phyloP scores from a whole-genome alignment of 768 basidiomycete species.

The Lentinula detonsa region DNA sequence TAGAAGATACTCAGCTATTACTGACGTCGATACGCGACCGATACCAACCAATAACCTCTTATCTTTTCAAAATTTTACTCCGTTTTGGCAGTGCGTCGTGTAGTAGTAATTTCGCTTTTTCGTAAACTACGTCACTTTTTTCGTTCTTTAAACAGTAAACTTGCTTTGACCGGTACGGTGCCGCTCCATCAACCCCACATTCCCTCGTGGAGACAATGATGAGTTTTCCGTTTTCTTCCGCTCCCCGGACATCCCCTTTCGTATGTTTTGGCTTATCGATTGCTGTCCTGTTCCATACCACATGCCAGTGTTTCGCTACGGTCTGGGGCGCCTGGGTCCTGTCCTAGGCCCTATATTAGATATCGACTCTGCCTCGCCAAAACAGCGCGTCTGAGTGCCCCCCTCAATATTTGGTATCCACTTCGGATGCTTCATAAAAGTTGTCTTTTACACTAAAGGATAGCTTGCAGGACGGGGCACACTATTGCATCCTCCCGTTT shows the following conservation, averaged over 20 bases:
- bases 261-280: slow-evolving; percentile 1
- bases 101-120: too few relatives aligned
- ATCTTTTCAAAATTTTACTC: too few relatives aligned
- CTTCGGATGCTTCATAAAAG: not conserved
- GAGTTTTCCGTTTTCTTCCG: not conserved
- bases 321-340: not conserved
- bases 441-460: not conserved
- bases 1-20: not conserved
- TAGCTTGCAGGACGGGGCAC: slow-evolving; percentile 3
- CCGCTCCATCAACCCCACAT: not conserved
- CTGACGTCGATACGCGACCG: not conserved
- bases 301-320: not conserved
- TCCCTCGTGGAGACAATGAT: not conserved
- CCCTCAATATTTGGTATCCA: not conserved
- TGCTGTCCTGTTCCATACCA: not conserved
- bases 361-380: not conserved
- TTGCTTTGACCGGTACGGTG: not conserved
- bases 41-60: too few relatives aligned
- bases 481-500: slow-evolving; percentile 2
- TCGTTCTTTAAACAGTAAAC: not conserved
- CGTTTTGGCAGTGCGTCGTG: too few relatives aligned
- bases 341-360: not conserved
- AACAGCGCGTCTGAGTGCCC: not conserved
- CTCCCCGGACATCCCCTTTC: not conserved
- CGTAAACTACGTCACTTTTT: too few relatives aligned